Evolutionary conservation across 768 basidiomycete genomes (phyloP).

Genomic region (Serendipita sp.): DNA sequence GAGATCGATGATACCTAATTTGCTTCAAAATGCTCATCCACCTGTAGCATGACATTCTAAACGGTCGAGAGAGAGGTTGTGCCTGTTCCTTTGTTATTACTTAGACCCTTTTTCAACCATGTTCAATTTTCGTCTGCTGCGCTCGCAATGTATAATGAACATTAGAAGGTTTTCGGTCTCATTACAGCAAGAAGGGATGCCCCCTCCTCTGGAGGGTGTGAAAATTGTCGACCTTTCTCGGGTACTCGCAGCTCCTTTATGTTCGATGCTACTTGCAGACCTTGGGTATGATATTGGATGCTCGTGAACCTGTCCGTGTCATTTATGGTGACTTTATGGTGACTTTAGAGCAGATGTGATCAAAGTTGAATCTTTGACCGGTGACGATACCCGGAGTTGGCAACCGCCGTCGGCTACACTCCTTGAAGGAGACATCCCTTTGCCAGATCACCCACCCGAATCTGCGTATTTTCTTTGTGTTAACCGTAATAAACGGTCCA

Average conservation of each 20-base stretch:
- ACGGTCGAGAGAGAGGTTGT: too few species aligned
- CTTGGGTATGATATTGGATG: conserved; percentile 24
- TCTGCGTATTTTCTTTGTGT: conserved; percentile 83
- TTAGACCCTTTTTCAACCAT: too few species aligned
- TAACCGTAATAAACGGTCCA: conserved; percentile 79
- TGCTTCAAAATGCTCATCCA: too few species aligned
- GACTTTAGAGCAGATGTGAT: conserved; percentile 63
- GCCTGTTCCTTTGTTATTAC: too few species aligned
- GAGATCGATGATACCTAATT: too few species aligned
- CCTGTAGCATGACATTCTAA: too few species aligned
- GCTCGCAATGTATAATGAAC: too few species aligned
- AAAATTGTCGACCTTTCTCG: conserved; percentile 80
- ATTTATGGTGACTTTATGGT: too few species aligned
- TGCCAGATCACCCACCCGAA: conserved; percentile 52
- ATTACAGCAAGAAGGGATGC: too few species aligned
- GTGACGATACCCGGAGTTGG: conserved; percentile 74
- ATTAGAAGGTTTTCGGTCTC: not conserved
- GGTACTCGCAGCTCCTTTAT: conserved; percentile 79
- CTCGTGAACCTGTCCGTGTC: not conserved
- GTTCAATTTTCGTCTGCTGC: too few species aligned
- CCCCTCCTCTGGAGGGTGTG: conserved; percentile 62
- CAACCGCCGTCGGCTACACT: not conserved
- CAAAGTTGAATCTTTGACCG: conserved; percentile 72
- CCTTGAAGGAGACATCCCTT: not conserved
- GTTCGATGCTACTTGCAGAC: conserved; percentile 89